Base-by-base conservation (phyloP, 2,329 filamentous ascomycete species). In the Penicillium glabrum region DNA sequence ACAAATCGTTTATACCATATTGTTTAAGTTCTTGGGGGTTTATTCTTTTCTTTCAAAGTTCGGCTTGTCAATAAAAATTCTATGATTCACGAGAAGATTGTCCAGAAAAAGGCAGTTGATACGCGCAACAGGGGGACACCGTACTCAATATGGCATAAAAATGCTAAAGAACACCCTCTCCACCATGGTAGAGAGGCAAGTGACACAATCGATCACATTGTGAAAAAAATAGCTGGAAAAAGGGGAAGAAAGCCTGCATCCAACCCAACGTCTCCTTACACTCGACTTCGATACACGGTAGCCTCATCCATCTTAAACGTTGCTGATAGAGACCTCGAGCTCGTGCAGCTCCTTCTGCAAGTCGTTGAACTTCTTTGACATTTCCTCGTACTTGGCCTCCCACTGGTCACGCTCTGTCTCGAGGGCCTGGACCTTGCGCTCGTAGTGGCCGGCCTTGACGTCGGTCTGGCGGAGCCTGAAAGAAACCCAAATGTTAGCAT, bases 311-410 rank as follows among this genome's bases (percentile, higher is more conserved):
- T 48, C 71, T 86, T 87, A 98, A 79, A 98, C 93, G 81, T 91
- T 95, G 83, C 89, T 89, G 79, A 98, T 93, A 80, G 96, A 93
- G 69, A 82, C 80, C 80, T 95, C 90, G 79, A 98, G 90, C 66
- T 93, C 89, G 72, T 96, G 88, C 73, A 97, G 82, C 77, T 97
- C 92, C 84, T 93, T 93, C 84, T 96, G 88, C 69, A 91, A 84
- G 56, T 83, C 77, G 66, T 81, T 80, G 83, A 96, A 89, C 82
- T 97, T 96, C 86, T 93, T 89, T 69, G 88, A 79, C 89, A 96
- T 96, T 78, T 98, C 93, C 81, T 98, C 95, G 82, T 96, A 98
- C 84, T 99, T 98, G 79, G 84, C 76, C 83, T 98, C 95, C 93
- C 93, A 97, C 79, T 93, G 87, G 79, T 97, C 92, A 71, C 91